Percentiles rank a stretch among this genome's conserved stretches.
Conservation (phyloP, 306 rosid genomes). For the Comarum palustre region DNA sequence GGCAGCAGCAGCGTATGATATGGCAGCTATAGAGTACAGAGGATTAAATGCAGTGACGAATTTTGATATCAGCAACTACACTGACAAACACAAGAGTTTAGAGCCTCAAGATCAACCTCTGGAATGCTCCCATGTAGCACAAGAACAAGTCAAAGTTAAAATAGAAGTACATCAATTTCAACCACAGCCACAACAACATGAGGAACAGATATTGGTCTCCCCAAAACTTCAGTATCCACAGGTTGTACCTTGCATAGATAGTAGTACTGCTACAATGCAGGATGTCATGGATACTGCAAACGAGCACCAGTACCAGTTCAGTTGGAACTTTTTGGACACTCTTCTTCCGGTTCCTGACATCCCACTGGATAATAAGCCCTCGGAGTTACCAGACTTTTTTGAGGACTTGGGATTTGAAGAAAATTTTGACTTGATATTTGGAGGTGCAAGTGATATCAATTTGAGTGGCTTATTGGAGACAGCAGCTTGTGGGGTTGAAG, state of each 20-base stretch:
- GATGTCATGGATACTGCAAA: constrained; percentile 35
- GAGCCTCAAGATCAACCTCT: constrained; percentile 24
- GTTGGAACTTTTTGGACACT: constrained; percentile 58
- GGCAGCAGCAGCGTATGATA: constrained; percentile 89
- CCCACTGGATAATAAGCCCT: constrained; percentile 26
- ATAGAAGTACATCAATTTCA: background rate
- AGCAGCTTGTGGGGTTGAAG: constrained; percentile 11
- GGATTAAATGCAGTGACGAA: constrained; percentile 90
- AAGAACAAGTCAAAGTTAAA: constrained; percentile 27
- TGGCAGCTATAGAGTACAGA: constrained; percentile 83
- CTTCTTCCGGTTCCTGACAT: constrained; percentile 37
- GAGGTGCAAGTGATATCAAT: constrained; percentile 27
- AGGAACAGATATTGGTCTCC: constrained; percentile 5
- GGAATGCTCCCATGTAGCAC: constrained; percentile 17
- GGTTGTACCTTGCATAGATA: constrained; percentile 31
- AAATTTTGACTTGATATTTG: constrained; percentile 51
- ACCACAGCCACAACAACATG: constrained; percentile 13
- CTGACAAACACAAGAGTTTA: constrained; percentile 37
- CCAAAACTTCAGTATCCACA: constrained; percentile 16
- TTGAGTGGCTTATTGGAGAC: constrained; percentile 28
- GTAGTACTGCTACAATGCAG: constrained; percentile 24
- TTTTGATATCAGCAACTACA: constrained; percentile 68
- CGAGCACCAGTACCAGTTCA: constrained; percentile 39
- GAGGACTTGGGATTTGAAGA: constrained; percentile 55
- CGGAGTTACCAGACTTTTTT: constrained; percentile 40